Evolutionary conservation across 148 eudicot species (phyloP).

Genomic region (Rhododendron mucronatum): DNA sequence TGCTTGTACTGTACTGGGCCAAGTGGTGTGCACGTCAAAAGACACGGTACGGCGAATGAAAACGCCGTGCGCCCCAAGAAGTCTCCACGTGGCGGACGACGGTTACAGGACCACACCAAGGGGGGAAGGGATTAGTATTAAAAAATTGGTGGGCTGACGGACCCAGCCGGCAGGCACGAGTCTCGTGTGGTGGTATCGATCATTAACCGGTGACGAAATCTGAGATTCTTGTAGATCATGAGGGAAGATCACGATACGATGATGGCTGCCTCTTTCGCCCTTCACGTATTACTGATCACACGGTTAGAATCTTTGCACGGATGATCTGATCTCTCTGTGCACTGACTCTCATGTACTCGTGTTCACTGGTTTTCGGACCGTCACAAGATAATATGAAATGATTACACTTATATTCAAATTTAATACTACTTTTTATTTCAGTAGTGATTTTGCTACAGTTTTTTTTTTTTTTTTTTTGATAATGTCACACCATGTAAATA

Average conservation of each 20-base stretch:
- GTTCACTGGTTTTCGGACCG: no score
- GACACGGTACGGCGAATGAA: background rate
- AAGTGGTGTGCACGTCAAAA: background rate
- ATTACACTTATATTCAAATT: no score
- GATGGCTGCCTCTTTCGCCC: background rate
- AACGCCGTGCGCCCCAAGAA: background rate
- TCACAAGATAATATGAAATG: no score
- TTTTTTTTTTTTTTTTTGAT: no score
- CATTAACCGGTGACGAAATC: background rate
- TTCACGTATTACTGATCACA: background rate
- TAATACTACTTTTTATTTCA: no score
- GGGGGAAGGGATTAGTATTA: background rate
- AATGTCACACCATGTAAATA: no score
- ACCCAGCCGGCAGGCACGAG: background rate
- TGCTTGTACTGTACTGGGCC: background rate
- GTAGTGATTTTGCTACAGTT: no score
- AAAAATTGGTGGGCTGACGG: background rate
- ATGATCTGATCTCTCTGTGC: background rate
- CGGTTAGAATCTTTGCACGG: conserved; percentile 6
- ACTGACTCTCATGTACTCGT: background rate
- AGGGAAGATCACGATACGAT: background rate
- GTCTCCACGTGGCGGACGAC: background rate
- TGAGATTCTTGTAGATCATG: background rate
- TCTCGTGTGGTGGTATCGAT: background rate
- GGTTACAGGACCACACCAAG: background rate